A percentile compares a stretch with the other conserved stretches of the same genome.
Conservation (phyloP, 75 land plant species). For the Gnetum montanum region DNA sequence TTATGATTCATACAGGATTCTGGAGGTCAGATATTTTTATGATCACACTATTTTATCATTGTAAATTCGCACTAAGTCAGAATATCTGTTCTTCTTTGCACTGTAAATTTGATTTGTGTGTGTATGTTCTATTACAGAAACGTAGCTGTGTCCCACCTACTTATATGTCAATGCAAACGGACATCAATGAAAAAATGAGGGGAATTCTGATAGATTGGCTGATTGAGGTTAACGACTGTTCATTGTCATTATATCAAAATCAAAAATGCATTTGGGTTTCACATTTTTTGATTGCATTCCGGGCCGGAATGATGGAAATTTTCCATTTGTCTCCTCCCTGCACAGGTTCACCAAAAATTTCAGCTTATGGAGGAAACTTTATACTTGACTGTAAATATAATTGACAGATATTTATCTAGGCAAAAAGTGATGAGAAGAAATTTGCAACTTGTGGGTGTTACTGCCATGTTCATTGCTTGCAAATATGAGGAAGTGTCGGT, state of each 20-base stretch:
- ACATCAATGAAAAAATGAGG: conserved; percentile 82
- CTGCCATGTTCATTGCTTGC: conserved; percentile 92
- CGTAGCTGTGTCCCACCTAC: conserved; percentile 38
- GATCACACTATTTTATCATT: not conserved
- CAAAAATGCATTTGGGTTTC: no score
- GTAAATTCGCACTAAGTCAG: not conserved
- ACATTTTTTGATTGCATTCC: not conserved
- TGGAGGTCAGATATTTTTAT: conserved; percentile 50
- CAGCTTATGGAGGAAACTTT: conserved; percentile 84
- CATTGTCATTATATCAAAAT: no score
- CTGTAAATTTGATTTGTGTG: not conserved
- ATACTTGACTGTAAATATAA: conserved; percentile 66
- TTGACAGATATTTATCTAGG: conserved; percentile 60
- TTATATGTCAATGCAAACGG: conserved; percentile 60
- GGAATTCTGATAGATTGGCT: conserved; percentile 83
- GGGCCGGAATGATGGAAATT: not conserved
- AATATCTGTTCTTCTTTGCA: not conserved
- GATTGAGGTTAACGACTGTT: conserved; percentile 65
- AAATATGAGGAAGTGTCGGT: conserved; percentile 93
- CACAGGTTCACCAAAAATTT: conserved; percentile 87
- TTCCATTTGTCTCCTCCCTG: not conserved
- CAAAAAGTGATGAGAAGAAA: conserved; percentile 65
- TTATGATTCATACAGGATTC: conserved; percentile 43
- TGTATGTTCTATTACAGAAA: conserved; percentile 16
- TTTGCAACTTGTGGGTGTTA: conserved; percentile 86